phyloP scores from a whole-genome alignment of 371 early-diverging fungal genomes.

The Thermomucor indicae-seudaticae region DNA sequence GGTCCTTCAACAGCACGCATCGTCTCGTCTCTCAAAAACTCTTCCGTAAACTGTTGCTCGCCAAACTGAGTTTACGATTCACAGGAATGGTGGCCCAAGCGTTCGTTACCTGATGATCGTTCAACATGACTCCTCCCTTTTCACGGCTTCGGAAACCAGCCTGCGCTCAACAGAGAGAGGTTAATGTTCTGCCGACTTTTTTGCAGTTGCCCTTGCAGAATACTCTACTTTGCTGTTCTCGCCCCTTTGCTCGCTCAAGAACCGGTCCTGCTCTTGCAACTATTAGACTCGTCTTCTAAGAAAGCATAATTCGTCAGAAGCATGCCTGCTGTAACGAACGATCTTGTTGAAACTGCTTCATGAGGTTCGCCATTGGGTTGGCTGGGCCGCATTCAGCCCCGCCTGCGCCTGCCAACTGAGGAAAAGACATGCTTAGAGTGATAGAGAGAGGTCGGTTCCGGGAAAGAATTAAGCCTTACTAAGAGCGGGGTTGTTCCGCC shows the following conservation, averaged over 20 bases:
- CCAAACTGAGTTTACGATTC: not conserved
- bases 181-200: no score
- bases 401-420: slow-evolving; percentile 12
- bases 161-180: no score
- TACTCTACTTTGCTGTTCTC: slow-evolving; percentile 60
- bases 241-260: slow-evolving; percentile 43
- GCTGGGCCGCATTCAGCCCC: slow-evolving; percentile 78
- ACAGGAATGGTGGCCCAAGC: not conserved
- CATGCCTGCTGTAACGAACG: slow-evolving; percentile 76
- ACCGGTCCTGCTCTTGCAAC: slow-evolving; percentile 63
- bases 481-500: no score
- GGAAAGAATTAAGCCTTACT: no score
- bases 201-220: no score
- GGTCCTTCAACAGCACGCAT: slow-evolving; percentile 21
- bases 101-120: slow-evolving; percentile 16
- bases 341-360: slow-evolving; percentile 78
- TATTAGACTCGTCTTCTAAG: not conserved
- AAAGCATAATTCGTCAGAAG: no score
- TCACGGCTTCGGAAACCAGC: no score
- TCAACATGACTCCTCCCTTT: not conserved
- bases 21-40: slow-evolving; percentile 45
- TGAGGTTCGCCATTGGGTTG: slow-evolving; percentile 70
- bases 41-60: slow-evolving; percentile 26
- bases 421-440: slow-evolving; percentile 10
- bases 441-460: not conserved